Conservation (phyloP, 495 filamentous ascomycete genomes). For the Cenococcum geophilum region DNA sequence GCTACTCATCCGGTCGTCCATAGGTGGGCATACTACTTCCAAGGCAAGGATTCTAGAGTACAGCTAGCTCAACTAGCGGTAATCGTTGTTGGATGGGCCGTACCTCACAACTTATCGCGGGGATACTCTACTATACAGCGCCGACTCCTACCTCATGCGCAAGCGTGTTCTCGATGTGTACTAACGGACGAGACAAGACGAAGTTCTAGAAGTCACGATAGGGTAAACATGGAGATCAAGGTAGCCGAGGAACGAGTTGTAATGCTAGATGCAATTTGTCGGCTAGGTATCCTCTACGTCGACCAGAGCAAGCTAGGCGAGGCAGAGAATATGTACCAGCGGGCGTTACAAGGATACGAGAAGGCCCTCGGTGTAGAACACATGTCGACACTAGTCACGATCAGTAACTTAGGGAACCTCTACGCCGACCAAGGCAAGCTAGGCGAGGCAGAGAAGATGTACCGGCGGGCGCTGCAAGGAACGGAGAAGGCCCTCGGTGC, state of each 20-base stretch:
- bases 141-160: conserved; percentile 9
- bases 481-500: too few species aligned
- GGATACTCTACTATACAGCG: conserved; percentile 6
- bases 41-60: not conserved
- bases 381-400: conserved; percentile 3
- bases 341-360: conserved; percentile 15
- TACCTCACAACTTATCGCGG: not conserved
- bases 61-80: conserved; percentile 5
- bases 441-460: conserved; percentile 39
- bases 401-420: not conserved
- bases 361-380: conserved; percentile 14
- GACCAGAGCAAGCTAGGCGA: conserved; percentile 14
- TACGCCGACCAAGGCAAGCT: conserved; percentile 34
- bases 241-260: conserved; percentile 1
- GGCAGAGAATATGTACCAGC: conserved; percentile 13
- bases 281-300: not conserved
- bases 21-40: conserved; percentile 2
- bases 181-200: not conserved
- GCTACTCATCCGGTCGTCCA: conserved; percentile 7
- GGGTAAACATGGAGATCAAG: conserved; percentile 27
- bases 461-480: conserved; percentile 37
- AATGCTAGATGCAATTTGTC: not conserved
- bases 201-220: conserved; percentile 23
- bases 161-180: not conserved
- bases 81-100: not conserved